Conservation (phyloP, 1,284 basidiomycete species). For the Ganoderma sp. region DNA sequence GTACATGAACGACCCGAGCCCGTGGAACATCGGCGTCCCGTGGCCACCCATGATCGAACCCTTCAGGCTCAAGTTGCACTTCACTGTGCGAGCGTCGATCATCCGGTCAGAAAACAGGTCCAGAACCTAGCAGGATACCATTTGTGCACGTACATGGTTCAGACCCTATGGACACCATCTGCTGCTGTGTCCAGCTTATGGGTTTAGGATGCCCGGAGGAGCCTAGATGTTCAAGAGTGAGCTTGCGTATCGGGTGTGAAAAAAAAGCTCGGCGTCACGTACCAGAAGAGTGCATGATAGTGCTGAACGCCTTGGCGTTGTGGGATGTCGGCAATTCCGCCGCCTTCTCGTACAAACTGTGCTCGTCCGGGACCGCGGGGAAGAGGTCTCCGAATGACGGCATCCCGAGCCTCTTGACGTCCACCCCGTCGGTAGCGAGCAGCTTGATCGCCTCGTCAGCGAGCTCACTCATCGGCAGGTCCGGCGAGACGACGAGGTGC, state of each 20-base stretch:
- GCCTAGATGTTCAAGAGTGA: slow-evolving; percentile 19
- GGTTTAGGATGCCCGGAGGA: slow-evolving; percentile 17
- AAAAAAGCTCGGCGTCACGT: no score
- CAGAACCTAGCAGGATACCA: neutral
- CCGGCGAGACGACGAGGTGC: slow-evolving; percentile 40
- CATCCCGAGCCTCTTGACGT: slow-evolving; percentile 20
- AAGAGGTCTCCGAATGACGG: slow-evolving; percentile 31
- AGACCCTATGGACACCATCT: neutral
- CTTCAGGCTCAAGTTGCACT: slow-evolving; percentile 20
- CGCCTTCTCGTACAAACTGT: slow-evolving; percentile 17
- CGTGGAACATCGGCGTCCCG: slow-evolving; percentile 35
- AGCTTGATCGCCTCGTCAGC: slow-evolving; percentile 14
- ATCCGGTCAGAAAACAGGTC: neutral
- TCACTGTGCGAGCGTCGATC: slow-evolving; percentile 11
- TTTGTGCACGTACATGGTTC: neutral
- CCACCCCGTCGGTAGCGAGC: slow-evolving; percentile 9
- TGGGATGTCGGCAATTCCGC: slow-evolving; percentile 19
- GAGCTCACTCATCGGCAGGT: slow-evolving; percentile 24
- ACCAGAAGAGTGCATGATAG: slow-evolving; percentile 35
- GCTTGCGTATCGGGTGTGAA: no score
- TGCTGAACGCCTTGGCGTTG: slow-evolving; percentile 11
- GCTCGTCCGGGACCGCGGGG: neutral
- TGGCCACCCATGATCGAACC: slow-evolving; percentile 27
- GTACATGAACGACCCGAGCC: slow-evolving; percentile 27
- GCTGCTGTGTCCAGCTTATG: slow-evolving; percentile 1